Conservation (phyloP, 2,329 filamentous ascomycete genomes). For the Trichoderma endophyticum region DNA sequence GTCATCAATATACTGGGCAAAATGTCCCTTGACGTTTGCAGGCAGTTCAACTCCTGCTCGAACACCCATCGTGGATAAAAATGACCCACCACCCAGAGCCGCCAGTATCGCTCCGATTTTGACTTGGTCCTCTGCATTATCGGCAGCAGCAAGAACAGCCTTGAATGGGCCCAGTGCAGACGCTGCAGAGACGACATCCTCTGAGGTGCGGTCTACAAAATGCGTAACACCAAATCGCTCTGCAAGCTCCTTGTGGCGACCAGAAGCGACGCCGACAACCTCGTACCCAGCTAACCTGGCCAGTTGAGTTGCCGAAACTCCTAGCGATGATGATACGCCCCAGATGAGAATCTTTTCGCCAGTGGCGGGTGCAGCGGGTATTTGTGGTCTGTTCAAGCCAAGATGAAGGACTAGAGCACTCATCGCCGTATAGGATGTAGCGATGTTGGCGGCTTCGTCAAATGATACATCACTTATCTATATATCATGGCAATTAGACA, state of each 20-base stretch:
- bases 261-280: slow-evolving; percentile 15
- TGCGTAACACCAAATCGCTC: background rate
- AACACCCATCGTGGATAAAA: slow-evolving; percentile 12
- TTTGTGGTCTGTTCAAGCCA: background rate
- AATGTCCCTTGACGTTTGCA: background rate
- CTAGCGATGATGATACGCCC: slow-evolving; percentile 16
- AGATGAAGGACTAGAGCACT: slow-evolving; percentile 17
- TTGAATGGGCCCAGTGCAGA: slow-evolving; percentile 13
- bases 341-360: slow-evolving; percentile 14
- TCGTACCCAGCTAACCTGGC: slow-evolving; percentile 1
- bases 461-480: slow-evolving; percentile 1
- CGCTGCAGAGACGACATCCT: background rate
- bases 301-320: slow-evolving; percentile 5
- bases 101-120: slow-evolving; percentile 9
- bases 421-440: background rate
- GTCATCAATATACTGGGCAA: slow-evolving; percentile 6
- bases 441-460: slow-evolving; percentile 3
- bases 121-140: slow-evolving; percentile 10
- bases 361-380: background rate
- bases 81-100: slow-evolving; percentile 4
- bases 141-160: slow-evolving; percentile 10
- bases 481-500: background rate
- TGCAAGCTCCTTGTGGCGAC: background rate
- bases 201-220: slow-evolving; percentile 10
- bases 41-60: slow-evolving; percentile 13